Evolutionary conservation across 345 rosid species (phyloP).

Genomic region (Eucalyptus caleyi): DNA sequence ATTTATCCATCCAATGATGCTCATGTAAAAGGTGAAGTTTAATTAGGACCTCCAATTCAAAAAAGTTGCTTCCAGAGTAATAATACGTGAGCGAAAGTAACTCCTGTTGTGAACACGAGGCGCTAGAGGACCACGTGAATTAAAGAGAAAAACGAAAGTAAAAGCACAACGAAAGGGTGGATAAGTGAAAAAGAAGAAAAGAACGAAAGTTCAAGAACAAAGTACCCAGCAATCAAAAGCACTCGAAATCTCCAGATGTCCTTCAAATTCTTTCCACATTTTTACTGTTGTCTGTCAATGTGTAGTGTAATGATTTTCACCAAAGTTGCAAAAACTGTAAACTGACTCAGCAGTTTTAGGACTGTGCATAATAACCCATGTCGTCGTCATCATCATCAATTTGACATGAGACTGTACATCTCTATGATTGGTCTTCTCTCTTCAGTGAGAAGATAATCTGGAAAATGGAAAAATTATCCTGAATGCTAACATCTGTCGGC

Average conservation of each 20-base stretch:
- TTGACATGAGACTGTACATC: not conserved
- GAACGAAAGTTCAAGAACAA: not conserved
- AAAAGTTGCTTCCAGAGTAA: not conserved
- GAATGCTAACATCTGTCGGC: constrained; percentile 12
- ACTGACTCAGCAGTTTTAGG: not conserved
- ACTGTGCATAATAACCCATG: not conserved
- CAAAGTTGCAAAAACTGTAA: not conserved
- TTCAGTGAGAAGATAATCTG: not conserved
- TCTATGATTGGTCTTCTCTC: not conserved
- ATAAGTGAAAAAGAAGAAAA: not conserved
- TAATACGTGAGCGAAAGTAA: not conserved
- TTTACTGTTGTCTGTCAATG: not conserved
- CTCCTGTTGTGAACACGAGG: not conserved
- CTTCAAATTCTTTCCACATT: not conserved
- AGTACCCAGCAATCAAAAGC: not conserved
- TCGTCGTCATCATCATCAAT: not conserved
- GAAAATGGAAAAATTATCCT: not conserved
- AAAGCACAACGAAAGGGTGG: not conserved
- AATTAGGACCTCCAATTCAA: not conserved
- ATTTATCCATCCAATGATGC: not conserved
- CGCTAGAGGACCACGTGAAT: not conserved
- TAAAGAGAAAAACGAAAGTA: not conserved
- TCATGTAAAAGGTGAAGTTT: not conserved
- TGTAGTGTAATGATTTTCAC: not conserved
- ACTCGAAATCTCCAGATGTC: not conserved